Evolutionary conservation across 352 stramenopile species (phyloP).

Genomic region (Pythium dissotocum): DNA sequence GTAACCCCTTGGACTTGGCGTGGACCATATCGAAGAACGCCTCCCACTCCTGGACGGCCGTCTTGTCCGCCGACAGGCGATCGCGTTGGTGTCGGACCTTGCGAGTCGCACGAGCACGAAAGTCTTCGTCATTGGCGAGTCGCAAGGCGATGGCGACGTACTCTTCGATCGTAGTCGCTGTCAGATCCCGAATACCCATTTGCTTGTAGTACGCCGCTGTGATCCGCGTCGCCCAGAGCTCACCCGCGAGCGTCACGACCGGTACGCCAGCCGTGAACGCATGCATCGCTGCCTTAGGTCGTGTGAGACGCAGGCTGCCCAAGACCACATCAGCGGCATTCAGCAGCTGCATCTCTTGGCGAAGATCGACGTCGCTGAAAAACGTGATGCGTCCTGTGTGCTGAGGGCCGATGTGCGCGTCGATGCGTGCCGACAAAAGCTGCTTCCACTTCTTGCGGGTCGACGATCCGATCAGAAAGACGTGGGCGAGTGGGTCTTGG

Average conservation of each 20-base stretch:
- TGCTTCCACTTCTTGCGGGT: slow-evolving; percentile 57
- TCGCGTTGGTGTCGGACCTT: slow-evolving; percentile 43
- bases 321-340: slow-evolving; percentile 59
- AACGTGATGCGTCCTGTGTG: slow-evolving; percentile 48
- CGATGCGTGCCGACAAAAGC: slow-evolving; percentile 48
- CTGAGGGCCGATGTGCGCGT: slow-evolving; percentile 23
- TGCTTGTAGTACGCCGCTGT: slow-evolving; percentile 66
- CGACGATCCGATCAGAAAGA: slow-evolving; percentile 62
- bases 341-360: slow-evolving; percentile 54
- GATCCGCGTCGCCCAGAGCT: slow-evolving; percentile 65
- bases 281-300: slow-evolving; percentile 49
- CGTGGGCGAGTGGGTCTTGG: slow-evolving; percentile 45
- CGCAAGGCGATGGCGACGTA: slow-evolving; percentile 59
- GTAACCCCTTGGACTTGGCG: background rate
- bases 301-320: slow-evolving; percentile 54
- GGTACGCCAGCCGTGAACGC: slow-evolving; percentile 62
- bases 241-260: slow-evolving; percentile 58
- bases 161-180: slow-evolving; percentile 43
- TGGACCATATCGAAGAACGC: slow-evolving; percentile 51
- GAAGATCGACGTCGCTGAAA: slow-evolving; percentile 56
- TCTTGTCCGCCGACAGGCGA: slow-evolving; percentile 42
- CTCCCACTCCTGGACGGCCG: slow-evolving; percentile 69
- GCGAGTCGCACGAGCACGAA: slow-evolving; percentile 45
- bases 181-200: slow-evolving; percentile 58
- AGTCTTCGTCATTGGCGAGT: slow-evolving; percentile 44